A percentile compares a stretch with the other conserved stretches of the same genome.
Conservation (phyloP, 164 flowering plant genomes). For the Chloranthus sessilifolius region DNA sequence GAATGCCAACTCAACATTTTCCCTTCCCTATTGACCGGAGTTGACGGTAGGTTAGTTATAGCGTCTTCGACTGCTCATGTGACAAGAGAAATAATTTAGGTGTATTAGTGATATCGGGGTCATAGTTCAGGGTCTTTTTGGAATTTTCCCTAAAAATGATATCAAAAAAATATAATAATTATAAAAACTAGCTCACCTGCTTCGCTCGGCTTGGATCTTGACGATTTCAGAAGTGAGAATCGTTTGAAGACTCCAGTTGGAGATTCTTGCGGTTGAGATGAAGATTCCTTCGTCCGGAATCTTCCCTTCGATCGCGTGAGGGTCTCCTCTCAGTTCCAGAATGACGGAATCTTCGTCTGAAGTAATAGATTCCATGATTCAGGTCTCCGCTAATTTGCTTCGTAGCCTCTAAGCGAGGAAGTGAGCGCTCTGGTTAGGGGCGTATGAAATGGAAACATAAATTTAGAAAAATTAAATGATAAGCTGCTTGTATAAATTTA, state of each 20-base stretch:
- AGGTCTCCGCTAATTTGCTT: no score
- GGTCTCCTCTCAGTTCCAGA: constrained; percentile 11
- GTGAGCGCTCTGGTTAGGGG: no score
- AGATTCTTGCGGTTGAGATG: constrained; percentile 29
- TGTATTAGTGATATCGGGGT: background rate
- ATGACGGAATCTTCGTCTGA: constrained; percentile 7
- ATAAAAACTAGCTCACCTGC: constrained; percentile 19
- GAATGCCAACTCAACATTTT: background rate
- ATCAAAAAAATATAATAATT: background rate
- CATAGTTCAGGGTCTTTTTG: background rate
- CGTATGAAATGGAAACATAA: no score
- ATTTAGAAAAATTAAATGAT: no score
- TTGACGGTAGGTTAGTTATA: no score
- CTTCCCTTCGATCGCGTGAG: background rate
- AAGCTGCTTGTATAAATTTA: no score
- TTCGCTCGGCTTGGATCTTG: constrained; percentile 35
- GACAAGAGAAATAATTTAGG: background rate
- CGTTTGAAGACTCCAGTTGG: constrained; percentile 35
- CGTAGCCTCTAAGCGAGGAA: no score
- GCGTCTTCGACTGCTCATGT: background rate
- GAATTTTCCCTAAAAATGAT: no score
- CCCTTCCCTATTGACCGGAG: background rate
- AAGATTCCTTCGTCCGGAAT: constrained; percentile 5
- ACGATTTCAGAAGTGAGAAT: constrained; percentile 31
- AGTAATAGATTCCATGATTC: no score